Evolutionary conservation across 208 protist genomes (phyloP), one percentile per base, ranked within the genome.

Genomic region (Trypanosoma caninum): DNA sequence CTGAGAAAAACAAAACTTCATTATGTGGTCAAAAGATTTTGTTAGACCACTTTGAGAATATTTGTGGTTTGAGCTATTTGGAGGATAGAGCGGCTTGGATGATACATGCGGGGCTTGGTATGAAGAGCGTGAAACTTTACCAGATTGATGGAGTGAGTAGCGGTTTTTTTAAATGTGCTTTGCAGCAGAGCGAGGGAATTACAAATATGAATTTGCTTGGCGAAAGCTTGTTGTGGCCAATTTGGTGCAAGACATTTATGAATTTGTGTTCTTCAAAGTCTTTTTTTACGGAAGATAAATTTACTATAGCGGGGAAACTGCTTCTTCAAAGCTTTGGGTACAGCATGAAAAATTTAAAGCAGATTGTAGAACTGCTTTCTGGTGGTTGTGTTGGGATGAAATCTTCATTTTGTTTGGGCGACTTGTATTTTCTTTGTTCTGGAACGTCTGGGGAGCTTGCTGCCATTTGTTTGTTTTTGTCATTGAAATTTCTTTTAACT

Each of bases 361-460:
- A n/a, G n/a, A n/a, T n/a, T n/a, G n/a, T n/a, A n/a, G n/a, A n/a
- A n/a, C n/a, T n/a, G n/a, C n/a, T n/a, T n/a, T n/a, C n/a, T n/a
- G n/a, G n/a, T n/a, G n/a, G n/a, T n/a, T n/a, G n/a, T n/a, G n/a
- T n/a, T n/a, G n/a, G n/a, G n/a, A 38, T 33, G 7, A 34, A 52
- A 27, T 44, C n/a, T 14, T 18, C 23, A 23, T 18, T 11, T 25
- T 27, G 10, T 31, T n/a, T 40, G n/a, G 14, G 8, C 38, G 47
- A 69, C 20, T 50, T 55, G 6, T 33, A 61, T 53, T 3, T 50
- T 50, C 40, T 69, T 46, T 69, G 46, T 48, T 25, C 47, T 61
- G 63, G 37, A 50, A 60, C 65, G 0, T 46, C 47, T 59, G 56
- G 56, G 7, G 65, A 71, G 30, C 54, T 59, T 58, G 65, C 65